Evolutionary conservation across 208 protist species (phyloP).

Genomic region (Crithidia brevicula): DNA sequence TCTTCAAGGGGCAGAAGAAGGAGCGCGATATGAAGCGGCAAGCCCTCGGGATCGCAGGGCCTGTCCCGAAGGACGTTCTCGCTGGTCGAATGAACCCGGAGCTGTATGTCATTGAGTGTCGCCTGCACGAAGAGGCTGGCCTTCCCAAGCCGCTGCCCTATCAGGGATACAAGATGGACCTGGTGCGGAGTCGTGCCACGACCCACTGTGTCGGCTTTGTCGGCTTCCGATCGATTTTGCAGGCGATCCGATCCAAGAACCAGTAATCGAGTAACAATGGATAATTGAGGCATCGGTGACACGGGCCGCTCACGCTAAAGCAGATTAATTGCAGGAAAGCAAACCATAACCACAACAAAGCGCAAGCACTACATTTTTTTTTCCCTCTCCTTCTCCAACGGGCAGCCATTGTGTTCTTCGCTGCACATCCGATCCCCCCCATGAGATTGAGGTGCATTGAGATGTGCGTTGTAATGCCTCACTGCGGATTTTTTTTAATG

Average conservation of each 20-base stretch:
- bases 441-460: too few species aligned
- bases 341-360: not conserved
- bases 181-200: slow-evolving; percentile 23
- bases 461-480: too few species aligned
- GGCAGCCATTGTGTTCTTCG: too few species aligned
- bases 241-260: slow-evolving; percentile 43
- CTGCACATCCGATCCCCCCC: too few species aligned
- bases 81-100: slow-evolving; percentile 75
- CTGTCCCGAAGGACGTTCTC: slow-evolving; percentile 58
- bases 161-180: slow-evolving; percentile 47
- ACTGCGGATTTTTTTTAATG: too few species aligned
- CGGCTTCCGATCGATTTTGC: slow-evolving; percentile 59
- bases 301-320: not conserved
- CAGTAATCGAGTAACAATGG: slow-evolving; percentile 11
- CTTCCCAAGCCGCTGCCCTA: slow-evolving; percentile 74
- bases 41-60: slow-evolving; percentile 34
- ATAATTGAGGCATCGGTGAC: not conserved
- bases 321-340: slow-evolving; percentile 5
- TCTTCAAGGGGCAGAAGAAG: slow-evolving; percentile 67
- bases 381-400: too few species aligned
- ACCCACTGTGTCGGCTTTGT: slow-evolving; percentile 78
- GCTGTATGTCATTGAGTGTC: slow-evolving; percentile 84
- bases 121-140: slow-evolving; percentile 79
- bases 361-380: too few species aligned
- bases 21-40: slow-evolving; percentile 40